Evolutionary conservation across 768 basidiomycete genomes (phyloP).

Genomic region (Boletus eberwhitei): DNA sequence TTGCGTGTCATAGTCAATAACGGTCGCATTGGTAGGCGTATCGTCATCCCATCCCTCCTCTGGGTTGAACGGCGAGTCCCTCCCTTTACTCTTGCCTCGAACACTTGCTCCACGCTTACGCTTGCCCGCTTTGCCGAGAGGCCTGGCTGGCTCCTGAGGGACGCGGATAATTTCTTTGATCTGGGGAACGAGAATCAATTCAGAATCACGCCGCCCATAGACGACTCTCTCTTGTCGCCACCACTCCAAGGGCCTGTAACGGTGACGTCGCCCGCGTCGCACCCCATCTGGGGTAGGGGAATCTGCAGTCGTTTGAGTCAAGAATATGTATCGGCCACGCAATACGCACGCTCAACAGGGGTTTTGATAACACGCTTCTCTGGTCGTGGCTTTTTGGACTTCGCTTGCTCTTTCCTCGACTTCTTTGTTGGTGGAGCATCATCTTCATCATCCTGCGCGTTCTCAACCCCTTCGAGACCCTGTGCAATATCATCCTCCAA

Average conservation of each 20-base stretch:
- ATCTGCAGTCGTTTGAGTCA: constrained; percentile 17
- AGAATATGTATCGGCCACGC: neutral
- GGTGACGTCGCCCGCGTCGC: constrained; percentile 67
- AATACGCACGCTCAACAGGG: constrained; percentile 25
- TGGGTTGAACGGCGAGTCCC: constrained; percentile 38
- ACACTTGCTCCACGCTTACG: constrained; percentile 29
- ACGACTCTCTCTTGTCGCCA: constrained; percentile 93
- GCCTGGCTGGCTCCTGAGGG: constrained; percentile 46
- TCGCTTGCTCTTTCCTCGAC: constrained; percentile 26
- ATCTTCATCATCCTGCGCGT: constrained; percentile 49
- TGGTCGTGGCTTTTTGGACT: constrained; percentile 25
- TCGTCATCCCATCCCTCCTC: constrained; percentile 87
- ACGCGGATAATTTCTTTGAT: constrained; percentile 64
- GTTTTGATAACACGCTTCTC: constrained; percentile 17
- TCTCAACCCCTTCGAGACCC: constrained; percentile 44
- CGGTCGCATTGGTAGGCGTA: constrained; percentile 62
- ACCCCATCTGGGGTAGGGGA: constrained; percentile 43
- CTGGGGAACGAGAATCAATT: constrained; percentile 52
- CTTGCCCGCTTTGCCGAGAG: constrained; percentile 43
- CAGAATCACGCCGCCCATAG: constrained; percentile 62
- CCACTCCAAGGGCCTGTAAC: constrained; percentile 75
- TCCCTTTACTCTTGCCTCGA: constrained; percentile 37
- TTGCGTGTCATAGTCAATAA: constrained; percentile 62
- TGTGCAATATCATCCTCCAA: constrained; percentile 43
- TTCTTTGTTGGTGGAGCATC: constrained; percentile 29